Evolutionary conservation across 2,329 filamentous ascomycete species (phyloP).

Genomic region (Leptographium wingfieldii): DNA sequence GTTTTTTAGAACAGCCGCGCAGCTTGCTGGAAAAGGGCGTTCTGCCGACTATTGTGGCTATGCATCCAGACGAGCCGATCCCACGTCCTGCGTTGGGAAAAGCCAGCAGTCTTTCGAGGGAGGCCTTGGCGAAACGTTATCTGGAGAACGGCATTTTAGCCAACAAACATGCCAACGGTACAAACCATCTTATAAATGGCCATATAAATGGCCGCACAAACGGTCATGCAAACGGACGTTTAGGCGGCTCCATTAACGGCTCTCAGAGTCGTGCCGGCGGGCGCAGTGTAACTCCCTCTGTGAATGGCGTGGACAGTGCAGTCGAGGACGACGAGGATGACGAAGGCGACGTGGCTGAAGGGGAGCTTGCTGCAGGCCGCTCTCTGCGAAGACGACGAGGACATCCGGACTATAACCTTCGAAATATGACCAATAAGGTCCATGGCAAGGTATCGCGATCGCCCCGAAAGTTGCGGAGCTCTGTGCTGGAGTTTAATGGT

Average conservation of each 20-base stretch:
- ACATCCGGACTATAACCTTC: slow-evolving; percentile 46
- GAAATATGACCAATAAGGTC: slow-evolving; percentile 44
- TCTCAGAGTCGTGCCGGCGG: neutral
- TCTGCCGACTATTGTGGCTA: slow-evolving; percentile 30
- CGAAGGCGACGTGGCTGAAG: slow-evolving; percentile 18
- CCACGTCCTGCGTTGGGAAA: neutral
- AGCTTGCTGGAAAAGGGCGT: slow-evolving; percentile 26
- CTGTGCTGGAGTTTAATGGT: slow-evolving; percentile 1
- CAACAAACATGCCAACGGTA: slow-evolving; percentile 9
- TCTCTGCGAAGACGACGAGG: slow-evolving; percentile 34
- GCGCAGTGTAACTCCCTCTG: neutral
- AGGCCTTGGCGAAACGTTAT: slow-evolving; percentile 1
- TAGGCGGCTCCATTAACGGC: neutral
- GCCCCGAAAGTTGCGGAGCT: neutral
- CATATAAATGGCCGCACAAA: neutral
- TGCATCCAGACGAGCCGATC: slow-evolving; percentile 22
- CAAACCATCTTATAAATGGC: neutral
- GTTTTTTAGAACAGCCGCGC: slow-evolving; percentile 21
- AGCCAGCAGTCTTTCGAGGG: slow-evolving; percentile 2
- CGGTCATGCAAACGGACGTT: neutral
- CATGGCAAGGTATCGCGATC: slow-evolving; percentile 36
- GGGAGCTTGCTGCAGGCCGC: slow-evolving; percentile 33
- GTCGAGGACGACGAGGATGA: slow-evolving; percentile 20
- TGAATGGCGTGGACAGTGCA: slow-evolving; percentile 14
- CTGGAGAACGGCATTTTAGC: neutral